These are phyloP conservation scores for Salix purpurea DNA, from an alignment of 345 rosid genomes.

Conservation along the genomic window DNA sequence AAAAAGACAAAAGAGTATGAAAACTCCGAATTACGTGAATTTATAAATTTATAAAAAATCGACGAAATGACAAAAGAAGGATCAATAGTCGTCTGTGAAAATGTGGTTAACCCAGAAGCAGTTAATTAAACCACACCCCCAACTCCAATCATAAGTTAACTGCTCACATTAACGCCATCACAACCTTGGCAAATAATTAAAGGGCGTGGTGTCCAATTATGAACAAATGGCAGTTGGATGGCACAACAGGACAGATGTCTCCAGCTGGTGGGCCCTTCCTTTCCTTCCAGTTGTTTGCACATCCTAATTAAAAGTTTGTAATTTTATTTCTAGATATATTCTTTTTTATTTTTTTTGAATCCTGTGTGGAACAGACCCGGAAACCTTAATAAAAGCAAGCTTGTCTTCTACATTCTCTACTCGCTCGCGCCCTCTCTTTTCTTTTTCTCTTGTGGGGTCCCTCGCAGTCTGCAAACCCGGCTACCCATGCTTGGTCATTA, in stretches of 20 bases:
- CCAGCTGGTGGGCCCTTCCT: conserved; percentile 24
- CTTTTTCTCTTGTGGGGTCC: conserved; percentile 9
- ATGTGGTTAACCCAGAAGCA: neutral
- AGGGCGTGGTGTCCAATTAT: neutral
- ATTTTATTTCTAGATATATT: neutral
- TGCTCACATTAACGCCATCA: neutral
- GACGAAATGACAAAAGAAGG: neutral
- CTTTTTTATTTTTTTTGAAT: neutral
- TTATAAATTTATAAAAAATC: neutral
- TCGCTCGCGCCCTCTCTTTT: neutral
- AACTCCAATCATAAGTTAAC: neutral
- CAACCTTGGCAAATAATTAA: neutral
- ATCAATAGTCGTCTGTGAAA: neutral
- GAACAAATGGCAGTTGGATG: conserved; percentile 28
- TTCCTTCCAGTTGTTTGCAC: conserved; percentile 19
- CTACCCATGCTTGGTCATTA: conserved; percentile 12
- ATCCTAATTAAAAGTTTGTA: neutral
- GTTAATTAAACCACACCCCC: neutral
- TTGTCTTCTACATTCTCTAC: conserved; percentile 47
- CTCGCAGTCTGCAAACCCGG: conserved; percentile 15
- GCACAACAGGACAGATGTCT: conserved; percentile 24
- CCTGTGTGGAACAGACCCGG: conserved; percentile 18
- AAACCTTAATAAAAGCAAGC: conserved; percentile 58
- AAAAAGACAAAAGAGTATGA: no score
- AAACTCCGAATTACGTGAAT: neutral